Evolutionary conservation across 2,329 filamentous ascomycete species (phyloP), one percentile per base, ranked within the genome.

Genomic region (Stachybotrys chlorohalonatus): DNA sequence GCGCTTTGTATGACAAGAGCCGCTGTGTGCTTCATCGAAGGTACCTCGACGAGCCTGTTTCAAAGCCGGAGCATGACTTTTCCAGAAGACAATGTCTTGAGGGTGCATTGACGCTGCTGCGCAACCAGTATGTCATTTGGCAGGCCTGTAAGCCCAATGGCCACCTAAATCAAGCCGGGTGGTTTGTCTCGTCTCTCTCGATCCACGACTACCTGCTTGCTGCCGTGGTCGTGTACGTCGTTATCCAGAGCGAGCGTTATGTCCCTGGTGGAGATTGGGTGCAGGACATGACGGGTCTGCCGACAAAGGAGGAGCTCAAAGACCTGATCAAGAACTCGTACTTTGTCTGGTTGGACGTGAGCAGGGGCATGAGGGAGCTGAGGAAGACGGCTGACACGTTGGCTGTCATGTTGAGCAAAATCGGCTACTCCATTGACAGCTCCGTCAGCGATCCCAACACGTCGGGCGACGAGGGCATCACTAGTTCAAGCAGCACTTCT

Each of bases 201-300:
- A 75, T 81, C 52, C 81, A 84, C 52, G 83, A 86, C 62, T 86
- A 82, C 52, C 68, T 86, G 52, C 73, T 86, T 2, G 82, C 82
- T 0, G 76, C 79, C 54, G 82, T 83, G 75, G 75, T 86, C 13
- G 62, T 86, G 4, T 85, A 80, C 57, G 68, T 86, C 16, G 67
- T 77, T 16, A 63, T 77, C 30, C 73, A 75, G 58, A 75, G 73
- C 61, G 69, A 73, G 17, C 64, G 64, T 46, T 75, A 75, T 56
- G 62, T 64, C 42, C 72, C 75, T 7, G 62, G 59, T 15, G 70
- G 67, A 5, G 65, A 62, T 11, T 74, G 70, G 72, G 65, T 69
- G 56, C 63, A 62, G 47, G 63, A 66, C 47, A 64, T 65, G 24
- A 60, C 62, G 7, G 60, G 64, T 16, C 57, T 65, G 15, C 67